Percentiles rank a stretch among this genome's conserved stretches.
Evolutionary conservation across 768 basidiomycete genomes (phyloP).

Genomic region (Nidularia pulvinata): DNA sequence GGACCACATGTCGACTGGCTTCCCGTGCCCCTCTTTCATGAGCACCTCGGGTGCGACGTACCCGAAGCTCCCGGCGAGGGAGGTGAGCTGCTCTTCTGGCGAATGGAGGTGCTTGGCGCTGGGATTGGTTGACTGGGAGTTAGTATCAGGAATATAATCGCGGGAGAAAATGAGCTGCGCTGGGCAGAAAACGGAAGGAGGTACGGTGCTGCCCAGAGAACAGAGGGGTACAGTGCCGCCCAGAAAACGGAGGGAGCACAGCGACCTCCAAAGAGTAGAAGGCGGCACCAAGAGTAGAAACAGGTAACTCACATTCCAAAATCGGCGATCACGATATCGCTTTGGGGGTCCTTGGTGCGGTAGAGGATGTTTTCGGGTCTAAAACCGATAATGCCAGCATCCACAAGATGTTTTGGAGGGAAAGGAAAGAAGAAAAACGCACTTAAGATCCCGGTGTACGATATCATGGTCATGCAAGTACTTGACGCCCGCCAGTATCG

Average conservation of each 20-base stretch:
- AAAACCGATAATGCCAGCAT: too few species aligned
- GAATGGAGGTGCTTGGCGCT: conserved; percentile 85
- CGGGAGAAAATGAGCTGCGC: too few species aligned
- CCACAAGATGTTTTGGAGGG: too few species aligned
- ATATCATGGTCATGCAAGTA: conserved; percentile 94
- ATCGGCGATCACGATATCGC: conserved; percentile 94
- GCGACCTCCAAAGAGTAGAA: too few species aligned
- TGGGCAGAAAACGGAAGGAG: too few species aligned
- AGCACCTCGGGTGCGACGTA: conserved; percentile 94
- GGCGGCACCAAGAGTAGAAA: too few species aligned
- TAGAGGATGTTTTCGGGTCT: conserved; percentile 98
- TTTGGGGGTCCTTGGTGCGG: conserved; percentile 70
- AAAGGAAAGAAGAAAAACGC: conserved; percentile 11
- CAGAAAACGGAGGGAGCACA: too few species aligned
- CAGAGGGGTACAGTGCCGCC: too few species aligned
- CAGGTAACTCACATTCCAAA: conserved; percentile 82
- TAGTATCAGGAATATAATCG: too few species aligned
- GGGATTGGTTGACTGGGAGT: too few species aligned
- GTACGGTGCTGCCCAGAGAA: too few species aligned
- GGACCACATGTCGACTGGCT: conserved; percentile 94
- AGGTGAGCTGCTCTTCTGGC: conserved; percentile 67
- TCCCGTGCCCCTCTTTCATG: conserved; percentile 81
- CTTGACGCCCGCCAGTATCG: conserved; percentile 80
- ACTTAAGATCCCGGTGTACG: conserved; percentile 97
- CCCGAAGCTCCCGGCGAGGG: conserved; percentile 81